A percentile compares a stretch with the other conserved stretches of the same genome.
Conservation (phyloP, 2,329 filamentous ascomycete genomes). For the Cladosporium austrohemisphaericum region DNA sequence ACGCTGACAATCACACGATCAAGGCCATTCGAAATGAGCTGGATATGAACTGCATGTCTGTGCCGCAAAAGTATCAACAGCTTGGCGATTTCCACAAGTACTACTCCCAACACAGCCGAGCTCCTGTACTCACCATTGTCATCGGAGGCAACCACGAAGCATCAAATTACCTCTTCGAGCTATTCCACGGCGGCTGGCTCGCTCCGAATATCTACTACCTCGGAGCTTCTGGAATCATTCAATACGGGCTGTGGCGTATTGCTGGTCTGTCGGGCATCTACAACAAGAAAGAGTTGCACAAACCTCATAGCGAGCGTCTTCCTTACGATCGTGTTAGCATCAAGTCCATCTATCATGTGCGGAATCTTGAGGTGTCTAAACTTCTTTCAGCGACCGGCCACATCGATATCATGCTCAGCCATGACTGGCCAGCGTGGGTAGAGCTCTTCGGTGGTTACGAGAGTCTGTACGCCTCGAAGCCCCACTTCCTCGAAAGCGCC, state of each 20-base stretch:
- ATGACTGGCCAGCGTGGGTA: slow-evolving; percentile 84
- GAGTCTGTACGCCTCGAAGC: slow-evolving; percentile 50
- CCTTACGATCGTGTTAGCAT: slow-evolving; percentile 77
- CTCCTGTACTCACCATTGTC: slow-evolving; percentile 91
- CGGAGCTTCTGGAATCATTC: slow-evolving; percentile 83
- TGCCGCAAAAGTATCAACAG: slow-evolving; percentile 79
- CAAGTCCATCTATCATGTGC: slow-evolving; percentile 80
- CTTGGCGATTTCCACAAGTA: slow-evolving; percentile 93
- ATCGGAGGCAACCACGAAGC: slow-evolving; percentile 95
- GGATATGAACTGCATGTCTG: slow-evolving; percentile 84
- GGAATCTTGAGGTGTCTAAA: slow-evolving; percentile 88
- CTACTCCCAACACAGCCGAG: slow-evolving; percentile 72
- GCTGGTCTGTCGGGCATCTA: slow-evolving; percentile 90
- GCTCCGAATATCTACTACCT: slow-evolving; percentile 97
- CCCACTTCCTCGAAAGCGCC: slow-evolving; percentile 71
- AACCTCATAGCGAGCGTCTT: slow-evolving; percentile 77
- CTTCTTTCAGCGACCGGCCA: slow-evolving; percentile 78
- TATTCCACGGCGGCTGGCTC: slow-evolving; percentile 96
- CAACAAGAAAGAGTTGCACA: slow-evolving; percentile 85
- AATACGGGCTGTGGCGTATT: slow-evolving; percentile 79
- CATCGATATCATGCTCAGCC: slow-evolving; percentile 85
- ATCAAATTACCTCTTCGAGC: slow-evolving; percentile 80
- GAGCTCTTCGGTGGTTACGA: slow-evolving; percentile 57
- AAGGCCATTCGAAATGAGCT: slow-evolving; percentile 85
- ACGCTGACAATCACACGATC: slow-evolving; percentile 46